Evolutionary conservation across 768 basidiomycete species (phyloP).

Genomic region (Suillus paluster): DNA sequence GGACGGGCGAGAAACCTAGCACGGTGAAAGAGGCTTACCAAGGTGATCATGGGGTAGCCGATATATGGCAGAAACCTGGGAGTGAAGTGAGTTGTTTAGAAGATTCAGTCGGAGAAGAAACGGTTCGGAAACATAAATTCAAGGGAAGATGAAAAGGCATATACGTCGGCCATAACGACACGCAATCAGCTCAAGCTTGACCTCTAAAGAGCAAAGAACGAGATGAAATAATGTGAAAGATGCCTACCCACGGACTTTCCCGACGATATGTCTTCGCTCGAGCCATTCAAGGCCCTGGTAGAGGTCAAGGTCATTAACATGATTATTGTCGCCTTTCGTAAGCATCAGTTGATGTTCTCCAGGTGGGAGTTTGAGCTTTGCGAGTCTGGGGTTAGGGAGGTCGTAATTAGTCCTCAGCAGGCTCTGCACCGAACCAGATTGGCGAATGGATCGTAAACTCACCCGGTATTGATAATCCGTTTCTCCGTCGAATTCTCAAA

Average conservation of each 20-base stretch:
- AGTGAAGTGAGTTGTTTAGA: conserved; percentile 5
- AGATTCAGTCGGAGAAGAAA: not conserved
- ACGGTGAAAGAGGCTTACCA: conserved; percentile 55
- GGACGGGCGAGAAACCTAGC: not conserved
- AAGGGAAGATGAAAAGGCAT: too few species aligned
- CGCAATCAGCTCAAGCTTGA: not conserved
- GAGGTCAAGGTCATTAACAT: conserved; percentile 82
- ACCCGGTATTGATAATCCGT: conserved; percentile 22
- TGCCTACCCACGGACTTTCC: conserved; percentile 92
- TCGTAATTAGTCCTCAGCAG: not conserved
- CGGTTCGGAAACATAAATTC: not conserved
- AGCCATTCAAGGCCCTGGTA: conserved; percentile 91
- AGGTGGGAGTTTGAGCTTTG: conserved; percentile 25
- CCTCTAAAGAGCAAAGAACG: not conserved
- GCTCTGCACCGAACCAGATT: not conserved
- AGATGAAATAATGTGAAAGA: not conserved
- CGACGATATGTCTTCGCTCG: conserved; percentile 86
- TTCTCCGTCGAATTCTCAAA: conserved; percentile 28
- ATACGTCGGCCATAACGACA: too few species aligned
- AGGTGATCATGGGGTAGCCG: conserved; percentile 95
- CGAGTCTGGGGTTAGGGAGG: not conserved
- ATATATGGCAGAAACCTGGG: conserved; percentile 89
- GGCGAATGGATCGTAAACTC: conserved; percentile 16
- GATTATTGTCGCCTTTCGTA: conserved; percentile 98
- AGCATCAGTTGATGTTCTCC: conserved; percentile 70